Base-by-base conservation (phyloP, 202 grass and related monocot genomes). In the Hordeum pubiflorum region DNA sequence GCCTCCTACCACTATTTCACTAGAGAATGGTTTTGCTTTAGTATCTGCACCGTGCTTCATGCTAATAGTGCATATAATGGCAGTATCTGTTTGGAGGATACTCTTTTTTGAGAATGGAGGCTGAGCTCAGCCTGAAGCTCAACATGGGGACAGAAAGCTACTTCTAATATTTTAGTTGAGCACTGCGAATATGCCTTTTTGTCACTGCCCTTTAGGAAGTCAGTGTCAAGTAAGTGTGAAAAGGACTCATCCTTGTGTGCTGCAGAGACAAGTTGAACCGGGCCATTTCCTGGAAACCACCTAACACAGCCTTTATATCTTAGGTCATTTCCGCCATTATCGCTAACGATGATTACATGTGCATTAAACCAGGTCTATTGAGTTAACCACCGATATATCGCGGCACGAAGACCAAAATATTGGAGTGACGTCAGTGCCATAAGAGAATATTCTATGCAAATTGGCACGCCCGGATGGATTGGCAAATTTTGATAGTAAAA, bases 201-300 rank as follows among this genome's bases (percentile, higher is more conserved):
- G 64, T 79, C 52, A 77, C 27, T 48, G 72, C 68, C 21, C 39
- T 68, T 82, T 31, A 23, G 33, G 3, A 67, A 86, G 83, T 82
- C 78, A 73, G 72, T 68, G 73, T 82, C 77, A 66, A 89, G 60
- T 71, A 63, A 40, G 50, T 23, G 18, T 27, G 67, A 82, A 79
- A 34, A 69, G 41, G 65, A 79, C n/a, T 75, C 83, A 38, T 56
- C 64, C 40, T 68, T 83, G 50, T 73, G 87, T 52, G 31, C 79
- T 76, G 18, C 3, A 36, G 74, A 82, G 52, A 59, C 56, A 77
- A 72, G 59, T 89, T 69, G 74, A 75, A 11, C n/a, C 61, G 20
- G 79, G 60, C 40, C 39, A 66, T 69, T 86, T 86, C 88, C 69
- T 80, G 55, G 83, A 89, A 83, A 78, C 83, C 79, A 79, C 63